Evolutionary conservation across 2,329 filamentous ascomycete genomes (phyloP), one percentile per base, ranked within the genome.

Genomic region (Monosporascus sp.): DNA sequence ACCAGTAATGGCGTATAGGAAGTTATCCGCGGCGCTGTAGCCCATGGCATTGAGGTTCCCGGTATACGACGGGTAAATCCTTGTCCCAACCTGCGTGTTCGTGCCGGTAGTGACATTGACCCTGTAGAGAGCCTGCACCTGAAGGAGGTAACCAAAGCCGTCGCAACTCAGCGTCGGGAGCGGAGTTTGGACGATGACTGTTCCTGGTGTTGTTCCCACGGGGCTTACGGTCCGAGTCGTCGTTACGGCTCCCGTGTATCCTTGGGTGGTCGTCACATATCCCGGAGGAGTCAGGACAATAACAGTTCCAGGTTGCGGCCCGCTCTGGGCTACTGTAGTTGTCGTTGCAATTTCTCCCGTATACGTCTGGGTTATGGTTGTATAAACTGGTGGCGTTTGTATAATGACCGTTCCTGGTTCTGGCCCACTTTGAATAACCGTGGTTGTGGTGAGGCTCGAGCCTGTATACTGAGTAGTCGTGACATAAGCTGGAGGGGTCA

Each of bases 11-110:
- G 47, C 63, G 51, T 65, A 65, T 2, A 65, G 47, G 46, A 59
- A 59, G 20, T 62, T 61, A 9, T 65, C 63, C 6, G 51, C 48
- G 3, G 50, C 46, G 18, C 63, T 65, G 53, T 64, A 65, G 5
- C 57, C 63, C 11, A 65, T 51, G 7, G 60, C 62, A 36, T 65
- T 61, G 52, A 65, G 54, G 49, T 42, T 51, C 27, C 48, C 38
- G 6, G 52, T 55, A 34, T 34, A 34, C 9, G 31, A 34, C n/a
- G 51, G 50, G n/a, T 47, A 51, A 1, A 59, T 51, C 9, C 46
- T 20, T 7, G 45, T 47, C 49, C 46, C 54, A 2, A 57, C 38
- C 1, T 54, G 22, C 1, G 18, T 51, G 3, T 25, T 11, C 3
- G 0, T 5, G 11, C 57, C 60, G 5, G 48, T 53, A 2, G 52